Conservation (phyloP, 805 yeast species). For the Brettanomyces anomalus region DNA sequence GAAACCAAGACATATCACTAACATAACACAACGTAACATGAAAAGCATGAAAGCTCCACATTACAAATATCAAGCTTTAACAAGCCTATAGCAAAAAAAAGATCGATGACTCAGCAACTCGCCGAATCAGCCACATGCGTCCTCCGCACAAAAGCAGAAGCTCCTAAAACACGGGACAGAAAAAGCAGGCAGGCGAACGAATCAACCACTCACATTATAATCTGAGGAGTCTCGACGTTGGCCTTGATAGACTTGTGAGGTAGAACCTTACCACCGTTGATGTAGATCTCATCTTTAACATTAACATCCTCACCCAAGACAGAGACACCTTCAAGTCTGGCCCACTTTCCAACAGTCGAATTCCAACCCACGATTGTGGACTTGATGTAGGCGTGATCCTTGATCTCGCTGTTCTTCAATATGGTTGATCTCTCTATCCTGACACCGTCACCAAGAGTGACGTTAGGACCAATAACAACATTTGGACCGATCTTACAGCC, state of each 20-base stretch:
- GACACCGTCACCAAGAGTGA: conserved; percentile 94
- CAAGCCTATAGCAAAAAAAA: conserved; percentile 1
- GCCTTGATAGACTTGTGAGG: conserved; percentile 97
- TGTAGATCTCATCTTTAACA: conserved; percentile 96
- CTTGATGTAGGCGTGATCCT: conserved; percentile 97
- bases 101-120: not conserved
- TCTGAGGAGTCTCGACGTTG: conserved; percentile 95
- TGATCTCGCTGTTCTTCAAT: conserved; percentile 81
- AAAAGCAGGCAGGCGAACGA: too few species aligned
- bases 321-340: conserved; percentile 95
- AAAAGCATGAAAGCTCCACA: not conserved
- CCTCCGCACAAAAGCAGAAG: too few species aligned
- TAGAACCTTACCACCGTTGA: conserved; percentile 97
- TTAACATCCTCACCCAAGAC: conserved; percentile 99
- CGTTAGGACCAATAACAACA: conserved; percentile 96
- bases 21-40: not conserved
- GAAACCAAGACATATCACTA: too few species aligned
- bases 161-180: too few species aligned
- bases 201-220: conserved; percentile 68
- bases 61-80: not conserved
- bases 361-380: conserved; percentile 99
- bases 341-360: conserved; percentile 97
- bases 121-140: too few species aligned
- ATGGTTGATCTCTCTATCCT: conserved; percentile 95
- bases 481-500: conserved; percentile 96